Evolutionary conservation across 1,139 yeast species (phyloP).

Genomic region (Kurtzmaniella quercitrusa): DNA sequence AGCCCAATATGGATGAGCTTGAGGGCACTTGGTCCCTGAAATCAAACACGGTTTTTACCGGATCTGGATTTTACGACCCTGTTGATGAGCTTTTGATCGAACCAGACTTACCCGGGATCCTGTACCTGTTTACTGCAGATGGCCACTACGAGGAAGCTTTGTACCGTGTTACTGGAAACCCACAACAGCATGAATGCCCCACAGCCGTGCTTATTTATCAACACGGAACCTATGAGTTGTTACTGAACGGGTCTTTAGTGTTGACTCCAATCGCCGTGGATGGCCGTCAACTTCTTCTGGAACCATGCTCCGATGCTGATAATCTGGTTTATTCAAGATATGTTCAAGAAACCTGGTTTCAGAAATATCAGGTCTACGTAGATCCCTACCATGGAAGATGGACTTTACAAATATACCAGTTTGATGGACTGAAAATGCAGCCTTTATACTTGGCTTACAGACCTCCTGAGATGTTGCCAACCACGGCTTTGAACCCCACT

Average conservation of each 20-base stretch:
- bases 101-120: conserved; percentile 92
- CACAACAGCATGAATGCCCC: conserved; percentile 77
- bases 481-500: conserved; percentile 86
- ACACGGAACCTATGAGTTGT: conserved; percentile 75
- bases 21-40: conserved; percentile 97
- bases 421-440: conserved; percentile 79
- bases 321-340: conserved; percentile 66
- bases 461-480: conserved; percentile 96
- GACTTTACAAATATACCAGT: conserved; percentile 69
- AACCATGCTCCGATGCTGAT: conserved; percentile 63
- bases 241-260: conserved; percentile 61
- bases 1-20: conserved; percentile 36
- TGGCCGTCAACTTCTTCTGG: conserved; percentile 86
- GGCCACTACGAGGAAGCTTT: conserved; percentile 89
- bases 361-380: conserved; percentile 54
- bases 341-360: conserved; percentile 59
- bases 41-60: conserved; percentile 91
- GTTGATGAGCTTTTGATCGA: conserved; percentile 90
- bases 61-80: conserved; percentile 96
- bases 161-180: conserved; percentile 71
- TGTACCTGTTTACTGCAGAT: conserved; percentile 88
- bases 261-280: conserved; percentile 79
- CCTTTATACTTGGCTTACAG: conserved; percentile 88
- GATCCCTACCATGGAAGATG: conserved; percentile 83
- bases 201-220: conserved; percentile 78